Evolutionary conservation across 305 asterid genomes (phyloP).

Genomic region (Rubia peregrina): DNA sequence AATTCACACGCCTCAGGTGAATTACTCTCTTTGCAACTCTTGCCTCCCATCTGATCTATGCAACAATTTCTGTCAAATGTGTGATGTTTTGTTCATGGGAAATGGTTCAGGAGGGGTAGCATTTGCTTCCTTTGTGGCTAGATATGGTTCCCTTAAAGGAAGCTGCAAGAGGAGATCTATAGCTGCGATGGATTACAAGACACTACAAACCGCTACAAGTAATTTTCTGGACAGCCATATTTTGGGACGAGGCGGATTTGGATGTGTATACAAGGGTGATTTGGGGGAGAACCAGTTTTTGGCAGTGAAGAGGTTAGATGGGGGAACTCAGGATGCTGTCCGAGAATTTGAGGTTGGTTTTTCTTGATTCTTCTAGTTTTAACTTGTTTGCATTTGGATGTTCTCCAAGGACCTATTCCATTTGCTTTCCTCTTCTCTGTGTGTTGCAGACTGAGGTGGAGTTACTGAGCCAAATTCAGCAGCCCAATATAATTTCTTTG

Average conservation of each 20-base stretch:
- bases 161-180: slow-evolving; percentile 25
- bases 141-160: slow-evolving; percentile 22
- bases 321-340: slow-evolving; percentile 33
- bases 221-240: slow-evolving; percentile 41
- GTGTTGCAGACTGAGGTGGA: slow-evolving; percentile 63
- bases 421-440: neutral
- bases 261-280: slow-evolving; percentile 57
- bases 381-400: neutral
- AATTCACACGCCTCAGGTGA: slow-evolving; percentile 26
- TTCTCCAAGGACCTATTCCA: neutral
- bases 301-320: slow-evolving; percentile 60
- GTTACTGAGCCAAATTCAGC: slow-evolving; percentile 55
- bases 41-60: neutral
- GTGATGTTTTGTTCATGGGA: neutral
- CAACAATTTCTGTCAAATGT: neutral
- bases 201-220: slow-evolving; percentile 50
- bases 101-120: slow-evolving; percentile 25
- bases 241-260: slow-evolving; percentile 72
- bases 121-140: slow-evolving; percentile 22
- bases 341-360: slow-evolving; percentile 57
- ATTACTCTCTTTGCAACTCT: neutral
- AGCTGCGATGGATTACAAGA: slow-evolving; percentile 43
- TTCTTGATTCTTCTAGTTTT: neutral
- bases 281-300: slow-evolving; percentile 39
- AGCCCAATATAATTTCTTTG: slow-evolving; percentile 54